These are phyloP conservation scores for Castanea sativa DNA, from an alignment of 306 rosid species.

Conservation along the genomic window DNA sequence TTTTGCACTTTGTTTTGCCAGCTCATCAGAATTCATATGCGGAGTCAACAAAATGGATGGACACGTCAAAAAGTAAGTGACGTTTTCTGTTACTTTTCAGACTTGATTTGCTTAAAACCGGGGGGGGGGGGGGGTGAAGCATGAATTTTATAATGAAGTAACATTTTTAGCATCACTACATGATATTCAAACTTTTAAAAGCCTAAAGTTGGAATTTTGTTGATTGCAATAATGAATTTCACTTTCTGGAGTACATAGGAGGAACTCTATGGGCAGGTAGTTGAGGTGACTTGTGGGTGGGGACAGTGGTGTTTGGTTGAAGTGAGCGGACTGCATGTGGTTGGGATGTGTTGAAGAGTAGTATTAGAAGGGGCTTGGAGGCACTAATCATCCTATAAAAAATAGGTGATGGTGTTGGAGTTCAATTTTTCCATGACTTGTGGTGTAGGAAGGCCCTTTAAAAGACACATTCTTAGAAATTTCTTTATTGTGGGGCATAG, in stretches of 20 bases:
- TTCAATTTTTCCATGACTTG: neutral
- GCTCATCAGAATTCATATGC: slow-evolving; percentile 58
- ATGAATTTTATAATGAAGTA: neutral
- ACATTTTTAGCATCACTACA: neutral
- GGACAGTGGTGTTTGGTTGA: neutral
- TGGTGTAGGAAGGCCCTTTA: neutral
- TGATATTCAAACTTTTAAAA: neutral
- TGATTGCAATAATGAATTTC: neutral
- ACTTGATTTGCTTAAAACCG: neutral
- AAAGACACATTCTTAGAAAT: neutral
- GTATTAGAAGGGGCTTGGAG: neutral
- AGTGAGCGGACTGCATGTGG: neutral
- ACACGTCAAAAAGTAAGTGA: slow-evolving; percentile 64
- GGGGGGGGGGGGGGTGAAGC: neutral
- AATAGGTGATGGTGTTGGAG: neutral
- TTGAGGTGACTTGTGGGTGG: neutral
- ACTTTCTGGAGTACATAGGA: neutral
- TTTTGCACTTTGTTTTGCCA: slow-evolving; percentile 31
- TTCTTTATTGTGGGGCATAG: neutral
- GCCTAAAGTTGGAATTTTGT: neutral
- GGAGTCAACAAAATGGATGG: slow-evolving; percentile 52
- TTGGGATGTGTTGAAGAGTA: neutral
- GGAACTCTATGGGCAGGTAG: neutral
- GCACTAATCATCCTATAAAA: neutral
- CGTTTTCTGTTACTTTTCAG: neutral